Evolutionary conservation across 495 filamentous ascomycete species (phyloP), one percentile per base, ranked within the genome.

Genomic region (Penicillium goetzii): DNA sequence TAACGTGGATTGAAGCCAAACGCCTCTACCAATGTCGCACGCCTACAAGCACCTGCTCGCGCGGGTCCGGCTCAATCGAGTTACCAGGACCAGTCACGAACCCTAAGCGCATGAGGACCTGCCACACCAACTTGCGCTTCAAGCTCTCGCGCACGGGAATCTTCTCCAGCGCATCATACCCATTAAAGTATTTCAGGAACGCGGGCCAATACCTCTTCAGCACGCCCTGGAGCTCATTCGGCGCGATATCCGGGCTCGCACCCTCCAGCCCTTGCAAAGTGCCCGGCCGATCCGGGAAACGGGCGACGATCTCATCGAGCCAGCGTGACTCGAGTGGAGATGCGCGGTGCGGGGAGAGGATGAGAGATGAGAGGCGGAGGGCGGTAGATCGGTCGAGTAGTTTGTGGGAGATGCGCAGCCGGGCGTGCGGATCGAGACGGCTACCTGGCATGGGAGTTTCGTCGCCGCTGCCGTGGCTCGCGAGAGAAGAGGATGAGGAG

Each of bases 121-220:
- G 85, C 84, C 88, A 90, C 15, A 91, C 88, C 62, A 88, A 85
- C 77, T 93, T 96, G 49, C 93, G 81, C 79, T 93, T 96, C 77
- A 96, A 81, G 11, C 87, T 88, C 78, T 98, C 93, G 38, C 87
- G 82, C 12, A 92, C 82, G 0, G 87, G 82, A 69, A 98, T 90
- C 73, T 93, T 89, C 79, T 99, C 95, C 41, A 99, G 76, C 6
- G 94, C 92, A 73, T 91, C 87, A 49, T 82, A 81, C 2, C 95
- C 95, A 75, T 98, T 93, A 64, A 97, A 91, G 74, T 97, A 96
- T 72, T 90, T 90, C 67, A 89, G 63, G 53, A 87, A 78, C 9
- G 72, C 74, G 7, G 84, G 83, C 82, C 85, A 86, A 30, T 80
- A 74, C 26, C 75, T 76, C 41, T 78, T 72, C 32, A 85, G 78